A percentile compares a stretch with the other conserved stretches of the same genome.
Evolutionary conservation across 2,329 filamentous ascomycete species (phyloP).

Genomic region (Phaeosphaeria sp.): DNA sequence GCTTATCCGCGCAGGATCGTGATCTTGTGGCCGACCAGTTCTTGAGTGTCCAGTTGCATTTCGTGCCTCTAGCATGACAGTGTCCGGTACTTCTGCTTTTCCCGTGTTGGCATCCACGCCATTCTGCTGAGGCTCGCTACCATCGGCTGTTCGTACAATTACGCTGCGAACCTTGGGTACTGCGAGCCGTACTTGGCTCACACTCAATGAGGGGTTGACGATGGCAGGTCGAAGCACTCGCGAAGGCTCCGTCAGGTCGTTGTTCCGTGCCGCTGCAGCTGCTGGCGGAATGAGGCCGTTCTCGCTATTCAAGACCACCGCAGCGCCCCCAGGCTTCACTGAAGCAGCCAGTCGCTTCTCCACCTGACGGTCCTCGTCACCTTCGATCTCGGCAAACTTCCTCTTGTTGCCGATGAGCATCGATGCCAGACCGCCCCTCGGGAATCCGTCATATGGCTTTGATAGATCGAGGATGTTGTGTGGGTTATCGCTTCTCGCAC

Average conservation of each 20-base stretch:
- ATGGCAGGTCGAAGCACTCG: conserved; percentile 89
- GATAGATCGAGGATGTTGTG: conserved; percentile 88
- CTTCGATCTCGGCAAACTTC: conserved; percentile 75
- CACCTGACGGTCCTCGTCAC: conserved; percentile 72
- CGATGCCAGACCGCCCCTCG: conserved; percentile 83
- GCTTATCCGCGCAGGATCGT: conserved; percentile 84
- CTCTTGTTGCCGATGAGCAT: conserved; percentile 94
- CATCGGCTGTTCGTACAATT: conserved; percentile 82
- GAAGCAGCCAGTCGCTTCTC: conserved; percentile 66
- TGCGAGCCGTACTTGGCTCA: conserved; percentile 84
- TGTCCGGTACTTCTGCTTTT: conserved; percentile 61
- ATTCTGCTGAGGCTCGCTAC: conserved; percentile 57
- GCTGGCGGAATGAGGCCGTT: conserved; percentile 80
- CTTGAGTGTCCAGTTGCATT: conserved; percentile 73
- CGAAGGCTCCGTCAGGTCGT: conserved; percentile 62
- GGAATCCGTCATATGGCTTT: conserved; percentile 91
- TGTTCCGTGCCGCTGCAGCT: conserved; percentile 54
- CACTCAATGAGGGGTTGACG: conserved; percentile 78
- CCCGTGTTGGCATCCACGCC: conserved; percentile 56
- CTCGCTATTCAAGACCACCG: conserved; percentile 76
- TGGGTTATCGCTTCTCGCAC: conserved; percentile 72
- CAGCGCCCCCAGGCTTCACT: conserved; percentile 70
- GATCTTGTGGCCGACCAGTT: conserved; percentile 66
- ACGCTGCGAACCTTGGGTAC: conserved; percentile 85
- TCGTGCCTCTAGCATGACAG: conserved; percentile 83